A percentile compares a stretch with the other conserved stretches of the same genome.
These are phyloP conservation scores for Bipolaris cookei DNA, from an alignment of 2,329 filamentous ascomycete species.

Conservation along the genomic window DNA sequence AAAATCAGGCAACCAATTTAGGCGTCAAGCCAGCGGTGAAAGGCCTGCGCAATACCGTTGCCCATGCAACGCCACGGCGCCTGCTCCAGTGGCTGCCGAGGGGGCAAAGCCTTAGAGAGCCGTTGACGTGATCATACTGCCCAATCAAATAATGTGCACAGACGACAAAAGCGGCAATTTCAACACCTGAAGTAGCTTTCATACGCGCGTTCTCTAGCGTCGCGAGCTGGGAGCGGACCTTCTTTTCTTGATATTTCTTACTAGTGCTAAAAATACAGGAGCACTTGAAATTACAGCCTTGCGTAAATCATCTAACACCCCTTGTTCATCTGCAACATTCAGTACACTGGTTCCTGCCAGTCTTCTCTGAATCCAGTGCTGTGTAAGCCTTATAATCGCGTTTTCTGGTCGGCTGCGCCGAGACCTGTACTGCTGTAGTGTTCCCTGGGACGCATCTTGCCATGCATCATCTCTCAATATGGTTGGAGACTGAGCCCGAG, in stretches of 20 bases:
- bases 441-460: neutral
- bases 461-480: neutral
- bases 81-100: neutral
- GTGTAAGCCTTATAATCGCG: slow-evolving; percentile 3
- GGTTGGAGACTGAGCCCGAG: neutral
- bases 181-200: neutral
- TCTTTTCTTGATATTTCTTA: slow-evolving; percentile 7
- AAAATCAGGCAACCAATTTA: neutral
- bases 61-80: neutral
- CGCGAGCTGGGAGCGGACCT: slow-evolving; percentile 13
- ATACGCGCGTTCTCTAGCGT: neutral
- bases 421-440: neutral
- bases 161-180: neutral
- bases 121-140: neutral
- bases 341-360: neutral
- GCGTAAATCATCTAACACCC: slow-evolving; percentile 10
- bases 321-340: neutral
- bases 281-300: slow-evolving; percentile 5
- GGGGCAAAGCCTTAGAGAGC: neutral
- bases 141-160: neutral
- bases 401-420: neutral
- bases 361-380: slow-evolving; percentile 10
- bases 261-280: neutral
- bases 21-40: neutral
- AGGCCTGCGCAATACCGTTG: neutral